Conservation (phyloP, 2,329 filamentous ascomycete species). For the Beauveria sp. region DNA sequence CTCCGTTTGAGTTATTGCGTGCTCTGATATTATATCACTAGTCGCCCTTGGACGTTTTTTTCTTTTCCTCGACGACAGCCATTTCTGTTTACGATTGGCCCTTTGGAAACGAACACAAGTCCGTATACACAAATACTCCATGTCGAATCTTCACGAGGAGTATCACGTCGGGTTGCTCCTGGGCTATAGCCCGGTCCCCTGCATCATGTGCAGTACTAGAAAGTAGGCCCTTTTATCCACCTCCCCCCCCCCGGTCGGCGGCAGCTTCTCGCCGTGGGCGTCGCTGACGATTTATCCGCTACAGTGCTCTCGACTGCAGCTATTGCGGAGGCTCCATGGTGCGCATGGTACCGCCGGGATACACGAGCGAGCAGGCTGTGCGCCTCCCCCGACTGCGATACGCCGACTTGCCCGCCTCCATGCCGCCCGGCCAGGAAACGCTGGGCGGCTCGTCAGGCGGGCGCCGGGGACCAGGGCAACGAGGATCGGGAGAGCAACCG, state of each 20-base stretch:
- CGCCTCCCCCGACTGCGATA: constrained; percentile 4
- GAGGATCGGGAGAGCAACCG: background rate
- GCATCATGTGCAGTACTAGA: constrained; percentile 8
- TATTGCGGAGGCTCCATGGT: constrained; percentile 9
- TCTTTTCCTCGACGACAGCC: background rate
- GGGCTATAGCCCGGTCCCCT: constrained; percentile 6
- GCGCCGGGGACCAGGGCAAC: background rate
- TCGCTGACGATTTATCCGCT: background rate
- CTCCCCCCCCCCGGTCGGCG: too few species aligned
- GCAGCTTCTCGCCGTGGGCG: background rate
- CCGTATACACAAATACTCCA: background rate
- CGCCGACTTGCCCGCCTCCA: constrained; percentile 3
- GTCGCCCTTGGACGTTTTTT: background rate
- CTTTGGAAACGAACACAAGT: background rate
- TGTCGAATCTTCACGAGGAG: constrained; percentile 1
- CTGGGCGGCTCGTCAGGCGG: background rate
- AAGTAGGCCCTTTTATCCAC: background rate
- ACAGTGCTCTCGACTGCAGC: constrained; percentile 4
- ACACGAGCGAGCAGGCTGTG: constrained; percentile 9
- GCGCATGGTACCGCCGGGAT: constrained; percentile 10
- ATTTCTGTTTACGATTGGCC: background rate
- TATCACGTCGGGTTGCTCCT: constrained; percentile 5
- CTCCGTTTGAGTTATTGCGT: background rate
- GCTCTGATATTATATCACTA: background rate
- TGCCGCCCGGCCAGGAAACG: background rate